phyloP scores from a whole-genome alignment of 352 stramenopile genomes.

The Globisporangium camurandrum region DNA sequence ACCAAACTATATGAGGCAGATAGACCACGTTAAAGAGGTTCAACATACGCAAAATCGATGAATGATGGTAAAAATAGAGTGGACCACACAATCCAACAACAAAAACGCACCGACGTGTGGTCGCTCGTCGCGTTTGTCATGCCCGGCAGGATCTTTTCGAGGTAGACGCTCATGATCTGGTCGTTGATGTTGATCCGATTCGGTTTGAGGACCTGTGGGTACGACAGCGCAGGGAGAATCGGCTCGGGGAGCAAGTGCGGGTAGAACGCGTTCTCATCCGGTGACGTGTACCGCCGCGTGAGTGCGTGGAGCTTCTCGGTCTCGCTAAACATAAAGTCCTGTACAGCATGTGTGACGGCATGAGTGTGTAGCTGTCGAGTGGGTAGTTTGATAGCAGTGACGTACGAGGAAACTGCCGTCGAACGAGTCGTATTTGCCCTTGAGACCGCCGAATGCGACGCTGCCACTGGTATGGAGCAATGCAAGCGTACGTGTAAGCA shows the following conservation, averaged over 20 bases:
- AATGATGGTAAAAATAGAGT: too few relatives aligned
- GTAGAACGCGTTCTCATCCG: constrained; percentile 98
- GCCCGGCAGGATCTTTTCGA: constrained; percentile 92
- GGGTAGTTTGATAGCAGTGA: neutral
- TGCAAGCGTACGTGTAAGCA: too few relatives aligned
- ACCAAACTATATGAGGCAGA: constrained; percentile 38
- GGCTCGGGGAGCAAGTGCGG: constrained; percentile 86
- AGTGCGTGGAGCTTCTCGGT: constrained; percentile 93
- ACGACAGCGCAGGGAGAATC: constrained; percentile 90
- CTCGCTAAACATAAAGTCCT: constrained; percentile 98
- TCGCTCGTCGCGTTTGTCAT: constrained; percentile 89
- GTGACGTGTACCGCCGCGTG: constrained; percentile 95
- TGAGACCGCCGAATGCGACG: constrained; percentile 65
- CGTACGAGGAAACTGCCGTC: constrained; percentile 68
- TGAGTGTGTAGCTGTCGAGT: neutral
- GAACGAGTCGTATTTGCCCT: constrained; percentile 83
- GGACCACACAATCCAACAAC: too few relatives aligned
- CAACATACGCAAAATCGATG: too few relatives aligned
- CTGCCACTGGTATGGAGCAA: constrained; percentile 35
- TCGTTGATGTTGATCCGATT: constrained; percentile 98
- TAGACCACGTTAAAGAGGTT: too few relatives aligned
- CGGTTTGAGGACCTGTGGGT: constrained; percentile 89
- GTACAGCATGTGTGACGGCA: neutral
- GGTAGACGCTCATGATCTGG: constrained; percentile 95
- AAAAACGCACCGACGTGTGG: constrained; percentile 54